A percentile compares a stretch with the other conserved stretches of the same genome.
phyloP scores from a whole-genome alignment of 1,284 basidiomycete genomes.

The Paramarasmius palmivorus region DNA sequence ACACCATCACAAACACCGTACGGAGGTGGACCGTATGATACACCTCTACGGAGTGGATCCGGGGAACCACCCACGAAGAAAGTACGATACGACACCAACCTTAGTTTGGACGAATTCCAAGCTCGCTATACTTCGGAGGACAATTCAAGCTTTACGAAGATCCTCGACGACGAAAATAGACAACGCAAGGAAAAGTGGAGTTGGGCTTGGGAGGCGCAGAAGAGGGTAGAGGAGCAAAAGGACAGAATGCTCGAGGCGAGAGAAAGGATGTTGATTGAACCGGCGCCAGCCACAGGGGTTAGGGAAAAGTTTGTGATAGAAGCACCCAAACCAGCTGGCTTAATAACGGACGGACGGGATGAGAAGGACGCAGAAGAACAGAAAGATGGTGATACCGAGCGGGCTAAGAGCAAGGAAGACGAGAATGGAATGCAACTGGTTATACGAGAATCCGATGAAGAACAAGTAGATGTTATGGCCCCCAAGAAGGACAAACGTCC shows the following conservation, averaged over 20 bases:
- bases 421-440: constrained; percentile 28
- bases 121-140: constrained; percentile 92
- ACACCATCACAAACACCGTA: constrained; percentile 71
- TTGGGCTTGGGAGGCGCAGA: constrained; percentile 93
- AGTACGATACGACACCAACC: constrained; percentile 53
- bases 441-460: constrained; percentile 22
- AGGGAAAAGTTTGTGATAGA: constrained; percentile 68
- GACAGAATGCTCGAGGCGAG: constrained; percentile 61
- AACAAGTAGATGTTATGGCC: constrained; percentile 68
- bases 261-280: constrained; percentile 71
- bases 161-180: constrained; percentile 86
- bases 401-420: constrained; percentile 30
- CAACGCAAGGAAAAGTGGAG: constrained; percentile 74
- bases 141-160: constrained; percentile 91
- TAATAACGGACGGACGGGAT: constrained; percentile 48
- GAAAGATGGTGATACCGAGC: constrained; percentile 28
- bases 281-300: constrained; percentile 61
- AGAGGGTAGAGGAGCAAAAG: constrained; percentile 67
- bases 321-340: constrained; percentile 48
- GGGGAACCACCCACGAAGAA: constrained; percentile 50
- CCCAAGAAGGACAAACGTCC: constrained; percentile 69
- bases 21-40: constrained; percentile 59
- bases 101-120: constrained; percentile 85
- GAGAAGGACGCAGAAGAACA: constrained; percentile 28
- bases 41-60: constrained; percentile 53